Evolutionary conservation across 2,329 filamentous ascomycete species (phyloP).

Genomic region (Thyridium curvatum): DNA sequence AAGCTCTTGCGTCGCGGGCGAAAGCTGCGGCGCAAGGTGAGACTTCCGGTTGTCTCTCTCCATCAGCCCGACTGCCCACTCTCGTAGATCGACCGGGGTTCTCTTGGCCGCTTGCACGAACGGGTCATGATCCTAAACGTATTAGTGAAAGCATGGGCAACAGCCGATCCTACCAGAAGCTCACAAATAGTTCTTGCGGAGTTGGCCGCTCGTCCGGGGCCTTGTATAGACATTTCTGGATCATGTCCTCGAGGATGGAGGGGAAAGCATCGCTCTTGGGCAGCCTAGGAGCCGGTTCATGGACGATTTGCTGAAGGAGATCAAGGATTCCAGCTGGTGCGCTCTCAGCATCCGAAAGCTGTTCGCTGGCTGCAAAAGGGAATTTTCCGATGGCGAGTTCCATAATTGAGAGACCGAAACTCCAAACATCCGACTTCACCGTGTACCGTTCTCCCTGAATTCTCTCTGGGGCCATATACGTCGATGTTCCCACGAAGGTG

Average conservation of each 20-base stretch:
- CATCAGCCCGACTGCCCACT: slow-evolving; percentile 92
- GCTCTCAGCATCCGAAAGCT: slow-evolving; percentile 65
- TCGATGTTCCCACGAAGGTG: slow-evolving; percentile 96
- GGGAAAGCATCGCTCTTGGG: slow-evolving; percentile 96
- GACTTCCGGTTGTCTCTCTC: slow-evolving; percentile 94
- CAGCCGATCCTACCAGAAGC: slow-evolving; percentile 21
- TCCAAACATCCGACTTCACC: slow-evolving; percentile 98
- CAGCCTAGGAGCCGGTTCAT: slow-evolving; percentile 87
- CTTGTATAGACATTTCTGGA: slow-evolving; percentile 91
- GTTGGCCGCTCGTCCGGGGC: slow-evolving; percentile 83
- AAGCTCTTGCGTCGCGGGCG: slow-evolving; percentile 71
- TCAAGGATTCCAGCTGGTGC: slow-evolving; percentile 93
- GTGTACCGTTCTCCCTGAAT: slow-evolving; percentile 97
- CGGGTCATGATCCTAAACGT: slow-evolving; percentile 71
- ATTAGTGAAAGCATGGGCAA: not conserved
- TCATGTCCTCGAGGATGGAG: slow-evolving; percentile 90
- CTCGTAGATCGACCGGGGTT: slow-evolving; percentile 86
- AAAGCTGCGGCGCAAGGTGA: slow-evolving; percentile 75
- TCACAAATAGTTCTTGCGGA: slow-evolving; percentile 85
- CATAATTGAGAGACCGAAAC: slow-evolving; percentile 92
- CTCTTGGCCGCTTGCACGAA: slow-evolving; percentile 96
- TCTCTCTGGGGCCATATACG: slow-evolving; percentile 97
- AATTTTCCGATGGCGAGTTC: slow-evolving; percentile 97
- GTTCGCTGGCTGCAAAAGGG: slow-evolving; percentile 75
- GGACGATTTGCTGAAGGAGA: slow-evolving; percentile 92